A percentile compares a stretch with the other conserved stretches of the same genome.
phyloP scores from a whole-genome alignment of 2,329 filamentous ascomycete species.

The Pseudogymnoascus pannorum region DNA sequence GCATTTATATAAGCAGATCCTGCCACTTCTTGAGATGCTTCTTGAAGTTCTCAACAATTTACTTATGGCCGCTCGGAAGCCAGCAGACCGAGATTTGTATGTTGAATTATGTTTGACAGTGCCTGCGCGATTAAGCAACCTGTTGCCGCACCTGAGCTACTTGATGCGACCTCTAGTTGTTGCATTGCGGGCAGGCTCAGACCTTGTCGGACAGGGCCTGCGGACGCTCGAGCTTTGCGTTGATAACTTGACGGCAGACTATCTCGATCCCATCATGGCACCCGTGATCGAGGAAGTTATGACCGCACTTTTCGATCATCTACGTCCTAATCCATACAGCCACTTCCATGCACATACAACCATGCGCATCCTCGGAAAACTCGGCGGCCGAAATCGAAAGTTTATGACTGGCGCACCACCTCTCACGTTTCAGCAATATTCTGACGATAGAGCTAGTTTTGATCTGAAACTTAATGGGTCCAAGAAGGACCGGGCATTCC shows the following conservation, averaged over 20 bases:
- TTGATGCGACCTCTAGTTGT: constrained; percentile 98
- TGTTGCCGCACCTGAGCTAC: constrained; percentile 90
- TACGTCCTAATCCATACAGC: constrained; percentile 88
- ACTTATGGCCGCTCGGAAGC: constrained; percentile 81
- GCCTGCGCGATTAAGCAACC: constrained; percentile 84
- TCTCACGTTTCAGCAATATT: constrained; percentile 75
- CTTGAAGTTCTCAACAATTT: constrained; percentile 95
- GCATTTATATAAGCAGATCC: constrained; percentile 94
- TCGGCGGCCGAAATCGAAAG: constrained; percentile 90
- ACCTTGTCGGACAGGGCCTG: constrained; percentile 89
- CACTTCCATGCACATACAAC: constrained; percentile 98
- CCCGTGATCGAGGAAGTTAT: constrained; percentile 98
- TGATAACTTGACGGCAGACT: constrained; percentile 95
- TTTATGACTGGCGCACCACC: constrained; percentile 86
- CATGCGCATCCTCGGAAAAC: constrained; percentile 92
- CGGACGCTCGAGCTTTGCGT: constrained; percentile 93
- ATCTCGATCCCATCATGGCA: constrained; percentile 97
- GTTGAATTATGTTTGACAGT: constrained; percentile 96
- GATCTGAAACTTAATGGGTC: constrained; percentile 86
- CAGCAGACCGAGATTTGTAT: constrained; percentile 86
- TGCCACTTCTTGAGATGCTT: constrained; percentile 94
- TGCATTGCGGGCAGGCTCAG: constrained; percentile 80
- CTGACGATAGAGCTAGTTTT: constrained; percentile 81
- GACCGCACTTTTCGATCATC: constrained; percentile 93
- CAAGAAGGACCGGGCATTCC: constrained; percentile 81